phyloP scores from a whole-genome alignment of 257 asterid genomes.

The Petunia axillaris region DNA sequence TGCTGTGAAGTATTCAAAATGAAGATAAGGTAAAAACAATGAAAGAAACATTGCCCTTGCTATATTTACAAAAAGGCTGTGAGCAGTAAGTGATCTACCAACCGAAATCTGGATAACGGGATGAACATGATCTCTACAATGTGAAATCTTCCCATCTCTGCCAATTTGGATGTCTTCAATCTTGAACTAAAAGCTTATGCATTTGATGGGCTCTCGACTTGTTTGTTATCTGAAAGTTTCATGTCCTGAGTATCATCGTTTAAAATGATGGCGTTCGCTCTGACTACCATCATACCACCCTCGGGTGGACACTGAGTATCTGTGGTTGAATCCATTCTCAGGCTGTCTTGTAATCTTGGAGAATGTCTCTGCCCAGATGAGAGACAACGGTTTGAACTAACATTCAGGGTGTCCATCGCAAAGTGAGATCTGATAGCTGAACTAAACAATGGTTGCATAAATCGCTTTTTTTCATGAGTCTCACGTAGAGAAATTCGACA shows the following conservation, averaged over 20 bases:
- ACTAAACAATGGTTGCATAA: conserved; percentile 73
- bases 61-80: neutral
- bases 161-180: neutral
- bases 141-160: neutral
- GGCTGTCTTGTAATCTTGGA: conserved; percentile 38
- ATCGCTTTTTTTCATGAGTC: conserved; percentile 56
- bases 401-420: conserved; percentile 39
- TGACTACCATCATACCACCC: conserved; percentile 25
- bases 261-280: conserved; percentile 33
- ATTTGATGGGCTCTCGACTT: conserved; percentile 53
- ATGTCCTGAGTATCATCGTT: conserved; percentile 22
- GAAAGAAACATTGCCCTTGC: conserved; percentile 13
- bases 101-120: neutral
- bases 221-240: conserved; percentile 35
- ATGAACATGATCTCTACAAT: neutral
- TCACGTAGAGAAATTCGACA: conserved; percentile 80
- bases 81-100: neutral
- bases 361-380: conserved; percentile 40
- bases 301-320: conserved; percentile 34
- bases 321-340: conserved; percentile 29
- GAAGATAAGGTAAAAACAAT: neutral
- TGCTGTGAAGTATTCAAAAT: neutral
- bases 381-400: conserved; percentile 44
- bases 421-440: conserved; percentile 62
- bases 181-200: conserved; percentile 26